phyloP scores from a whole-genome alignment of 75 land plant species.

The Pinus taeda region DNA sequence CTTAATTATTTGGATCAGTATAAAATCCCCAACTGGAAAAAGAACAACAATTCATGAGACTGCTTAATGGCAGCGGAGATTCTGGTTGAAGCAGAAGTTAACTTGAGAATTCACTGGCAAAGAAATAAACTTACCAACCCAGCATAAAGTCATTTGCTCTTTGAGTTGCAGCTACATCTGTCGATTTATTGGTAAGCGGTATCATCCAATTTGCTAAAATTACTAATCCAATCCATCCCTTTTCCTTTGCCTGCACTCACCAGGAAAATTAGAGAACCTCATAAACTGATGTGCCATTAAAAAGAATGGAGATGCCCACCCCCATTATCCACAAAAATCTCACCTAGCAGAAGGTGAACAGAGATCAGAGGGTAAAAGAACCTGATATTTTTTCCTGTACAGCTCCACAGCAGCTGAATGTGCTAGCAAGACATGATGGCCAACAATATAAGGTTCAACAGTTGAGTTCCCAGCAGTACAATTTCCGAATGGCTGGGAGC shows the following conservation, averaged over 20 bases:
- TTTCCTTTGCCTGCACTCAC: constrained; percentile 30
- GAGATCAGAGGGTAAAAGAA: not conserved
- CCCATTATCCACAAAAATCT: not conserved
- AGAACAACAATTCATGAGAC: not conserved
- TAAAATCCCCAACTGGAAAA: not conserved
- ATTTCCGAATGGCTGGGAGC: constrained; percentile 38
- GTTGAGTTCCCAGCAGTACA: constrained; percentile 42
- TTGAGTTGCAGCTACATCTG: constrained; percentile 41
- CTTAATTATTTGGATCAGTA: no score
- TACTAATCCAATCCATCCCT: constrained; percentile 41
- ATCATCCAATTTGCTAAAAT: constrained; percentile 23
- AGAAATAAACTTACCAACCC: constrained; percentile 42
- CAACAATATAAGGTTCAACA: constrained; percentile 49
- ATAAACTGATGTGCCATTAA: not conserved
- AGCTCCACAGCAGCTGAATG: constrained; percentile 27
- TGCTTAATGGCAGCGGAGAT: not conserved
- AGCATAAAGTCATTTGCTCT: constrained; percentile 39
- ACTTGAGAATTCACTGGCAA: not conserved
- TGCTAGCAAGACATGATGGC: constrained; percentile 34
- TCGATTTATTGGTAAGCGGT: constrained; percentile 37
- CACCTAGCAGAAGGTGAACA: not conserved
- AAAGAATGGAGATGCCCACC: not conserved
- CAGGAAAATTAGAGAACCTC: not conserved
- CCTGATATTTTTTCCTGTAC: constrained; percentile 31
- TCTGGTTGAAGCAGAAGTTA: no score